Evolutionary conservation across 306 rosid species (phyloP).

Genomic region (Gillenia trifoliata): DNA sequence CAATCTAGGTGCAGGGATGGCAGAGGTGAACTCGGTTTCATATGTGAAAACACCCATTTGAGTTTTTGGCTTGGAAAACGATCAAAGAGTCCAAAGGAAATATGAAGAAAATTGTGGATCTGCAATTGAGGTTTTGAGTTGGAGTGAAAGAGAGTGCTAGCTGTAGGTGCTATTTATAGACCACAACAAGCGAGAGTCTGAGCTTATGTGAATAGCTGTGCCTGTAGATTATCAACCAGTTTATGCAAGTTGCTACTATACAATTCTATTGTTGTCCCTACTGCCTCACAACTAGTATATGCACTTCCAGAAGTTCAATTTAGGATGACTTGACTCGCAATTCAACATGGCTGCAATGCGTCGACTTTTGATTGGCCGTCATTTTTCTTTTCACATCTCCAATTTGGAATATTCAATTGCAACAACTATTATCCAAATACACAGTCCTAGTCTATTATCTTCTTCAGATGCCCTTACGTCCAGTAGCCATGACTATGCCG

Average conservation of each 20-base stretch:
- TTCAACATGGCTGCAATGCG: not conserved
- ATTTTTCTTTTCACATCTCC: not conserved
- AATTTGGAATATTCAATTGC: no score
- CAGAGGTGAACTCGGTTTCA: slow-evolving; percentile 27
- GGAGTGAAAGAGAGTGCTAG: not conserved
- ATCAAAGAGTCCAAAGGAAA: not conserved
- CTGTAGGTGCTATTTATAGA: not conserved
- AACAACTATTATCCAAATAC: no score
- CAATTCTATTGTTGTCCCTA: not conserved
- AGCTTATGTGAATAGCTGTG: not conserved
- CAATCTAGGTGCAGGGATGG: slow-evolving; percentile 33
- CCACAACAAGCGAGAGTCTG: not conserved
- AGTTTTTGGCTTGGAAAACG: not conserved
- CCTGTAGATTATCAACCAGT: not conserved
- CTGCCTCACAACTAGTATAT: not conserved
- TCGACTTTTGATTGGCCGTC: not conserved
- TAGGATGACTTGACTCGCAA: not conserved
- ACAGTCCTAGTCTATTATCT: no score
- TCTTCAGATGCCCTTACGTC: no score
- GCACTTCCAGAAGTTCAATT: not conserved
- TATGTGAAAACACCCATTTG: slow-evolving; percentile 20
- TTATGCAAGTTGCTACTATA: not conserved
- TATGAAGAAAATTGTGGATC: not conserved
- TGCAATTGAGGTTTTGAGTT: not conserved
- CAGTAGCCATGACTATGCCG: no score